Evolutionary conservation across 1,284 basidiomycete species (phyloP).

Genomic region (Xerocomus minutiporus): DNA sequence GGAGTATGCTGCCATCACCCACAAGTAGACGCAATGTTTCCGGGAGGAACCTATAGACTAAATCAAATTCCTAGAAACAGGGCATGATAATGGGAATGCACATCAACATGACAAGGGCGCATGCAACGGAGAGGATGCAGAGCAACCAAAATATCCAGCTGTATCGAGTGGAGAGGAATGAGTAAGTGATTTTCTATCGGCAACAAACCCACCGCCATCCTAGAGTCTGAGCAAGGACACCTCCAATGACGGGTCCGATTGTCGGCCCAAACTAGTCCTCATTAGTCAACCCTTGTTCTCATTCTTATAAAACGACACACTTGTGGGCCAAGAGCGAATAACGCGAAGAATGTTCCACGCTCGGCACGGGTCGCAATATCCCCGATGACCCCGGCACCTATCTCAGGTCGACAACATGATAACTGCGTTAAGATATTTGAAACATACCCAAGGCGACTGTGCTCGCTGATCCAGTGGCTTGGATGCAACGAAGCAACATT

Average conservation of each 20-base stretch:
- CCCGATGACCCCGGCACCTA: conserved; percentile 54
- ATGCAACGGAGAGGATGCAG: conserved; percentile 53
- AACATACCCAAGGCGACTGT: conserved; percentile 50
- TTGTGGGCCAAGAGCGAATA: conserved; percentile 44
- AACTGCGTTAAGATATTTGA: background rate
- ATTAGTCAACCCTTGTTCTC: background rate
- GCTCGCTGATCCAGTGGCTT: conserved; percentile 57
- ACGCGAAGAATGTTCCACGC: conserved; percentile 50
- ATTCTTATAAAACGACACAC: conserved; percentile 19
- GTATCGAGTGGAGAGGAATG: conserved; percentile 19
- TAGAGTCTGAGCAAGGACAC: conserved; percentile 50
- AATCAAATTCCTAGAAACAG: background rate
- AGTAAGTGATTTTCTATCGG: background rate
- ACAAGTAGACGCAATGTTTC: conserved; percentile 57
- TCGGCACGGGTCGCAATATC: conserved; percentile 52
- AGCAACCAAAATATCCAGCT: conserved; percentile 80
- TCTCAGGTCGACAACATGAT: background rate
- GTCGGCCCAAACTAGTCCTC: conserved; percentile 43
- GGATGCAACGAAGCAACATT: conserved; percentile 57
- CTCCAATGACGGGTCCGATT: conserved; percentile 56
- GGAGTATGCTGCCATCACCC: conserved; percentile 54
- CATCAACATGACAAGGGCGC: conserved; percentile 53
- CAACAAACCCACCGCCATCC: conserved; percentile 58
- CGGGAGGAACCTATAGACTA: conserved; percentile 47
- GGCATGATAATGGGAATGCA: conserved; percentile 31